phyloP scores from a whole-genome alignment of 495 filamentous ascomycete genomes.

The Podospora pseudocomata region DNA sequence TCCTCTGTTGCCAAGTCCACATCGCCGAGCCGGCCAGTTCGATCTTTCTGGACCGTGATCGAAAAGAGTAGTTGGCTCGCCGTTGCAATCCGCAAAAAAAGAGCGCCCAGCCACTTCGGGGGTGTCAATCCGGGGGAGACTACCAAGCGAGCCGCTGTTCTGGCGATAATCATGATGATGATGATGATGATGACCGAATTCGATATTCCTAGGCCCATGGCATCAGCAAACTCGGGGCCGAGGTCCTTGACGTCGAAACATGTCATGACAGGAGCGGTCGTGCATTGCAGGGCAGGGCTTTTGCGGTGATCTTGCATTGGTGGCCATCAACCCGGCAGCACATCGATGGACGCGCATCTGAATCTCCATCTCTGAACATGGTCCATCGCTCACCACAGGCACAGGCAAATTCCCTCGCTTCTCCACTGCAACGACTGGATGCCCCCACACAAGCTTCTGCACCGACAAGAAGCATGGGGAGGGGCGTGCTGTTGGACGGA shows the following conservation, averaged over 20 bases:
- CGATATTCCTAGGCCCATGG: neutral
- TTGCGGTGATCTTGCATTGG: constrained; percentile 33
- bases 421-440: neutral
- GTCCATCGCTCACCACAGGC: neutral
- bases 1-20: constrained; percentile 2
- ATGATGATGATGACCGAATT: neutral
- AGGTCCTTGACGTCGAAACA: neutral
- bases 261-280: constrained; percentile 3
- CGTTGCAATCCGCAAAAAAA: constrained; percentile 1
- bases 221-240: neutral
- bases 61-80: neutral
- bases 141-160: neutral
- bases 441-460: constrained; percentile 7
- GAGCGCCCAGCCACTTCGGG: neutral
- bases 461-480: neutral
- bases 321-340: constrained; percentile 4
- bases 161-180: neutral
- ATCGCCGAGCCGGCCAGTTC: constrained; percentile 6
- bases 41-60: neutral
- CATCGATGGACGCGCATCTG: constrained; percentile 5
- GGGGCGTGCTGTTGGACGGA: neutral
- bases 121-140: neutral
- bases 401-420: constrained; percentile 8
- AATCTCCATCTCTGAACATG: neutral
- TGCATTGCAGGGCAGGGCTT: constrained; percentile 21